Base-by-base conservation (phyloP, 176 grass and related monocot genomes). In the Poa pratensis region DNA sequence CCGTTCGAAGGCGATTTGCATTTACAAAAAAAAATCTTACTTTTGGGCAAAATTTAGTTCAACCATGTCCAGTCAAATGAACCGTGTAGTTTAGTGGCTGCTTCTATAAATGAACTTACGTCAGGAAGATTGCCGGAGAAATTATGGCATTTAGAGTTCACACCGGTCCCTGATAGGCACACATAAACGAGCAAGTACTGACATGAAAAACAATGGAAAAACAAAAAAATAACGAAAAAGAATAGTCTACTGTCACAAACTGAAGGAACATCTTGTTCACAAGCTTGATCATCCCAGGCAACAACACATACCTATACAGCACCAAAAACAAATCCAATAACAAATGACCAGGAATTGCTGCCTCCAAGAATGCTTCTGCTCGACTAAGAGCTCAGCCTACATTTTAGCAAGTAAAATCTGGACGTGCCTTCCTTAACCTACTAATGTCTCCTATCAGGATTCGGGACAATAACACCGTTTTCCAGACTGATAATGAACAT, bases 331-430 rank as follows among this genome's bases (percentile, higher is more conserved):
- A 61, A 57, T 69, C 40, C 35, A 79, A 75, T n/a, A 82, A 63
- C 71, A 77, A 57, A 73, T 70, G 30, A 84, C 43, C 22, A 53
- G 52, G 76, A 76, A 24, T 23, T 81, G 43, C 39, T 16, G 69
- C 70, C 64, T 81, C 69, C 69, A 91, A 81, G 61, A 84, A 78
- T 86, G 79, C 74, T 84, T 84, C 76, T 71, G 71, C 85, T 91
- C 32, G 45, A 81, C 62, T 77, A 85, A 63, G 50, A 59, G 32
- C 52, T 63, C 81, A 32, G 30, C 52, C 87, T 84, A 83, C 77
- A 70, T 70, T 27, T 89, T 57, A 85, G 77, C 69, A 51, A 62
- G 28, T 28, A 72, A 86, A 51, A 82, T 50, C 28, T 6, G 72
- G 72, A 63, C 63, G 18, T 63, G 78, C 40, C 62, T 77, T 64